Evolutionary conservation across 2,329 filamentous ascomycete species (phyloP), one percentile per base, ranked within the genome.

Genomic region (Macroventuria anomochaeta): DNA sequence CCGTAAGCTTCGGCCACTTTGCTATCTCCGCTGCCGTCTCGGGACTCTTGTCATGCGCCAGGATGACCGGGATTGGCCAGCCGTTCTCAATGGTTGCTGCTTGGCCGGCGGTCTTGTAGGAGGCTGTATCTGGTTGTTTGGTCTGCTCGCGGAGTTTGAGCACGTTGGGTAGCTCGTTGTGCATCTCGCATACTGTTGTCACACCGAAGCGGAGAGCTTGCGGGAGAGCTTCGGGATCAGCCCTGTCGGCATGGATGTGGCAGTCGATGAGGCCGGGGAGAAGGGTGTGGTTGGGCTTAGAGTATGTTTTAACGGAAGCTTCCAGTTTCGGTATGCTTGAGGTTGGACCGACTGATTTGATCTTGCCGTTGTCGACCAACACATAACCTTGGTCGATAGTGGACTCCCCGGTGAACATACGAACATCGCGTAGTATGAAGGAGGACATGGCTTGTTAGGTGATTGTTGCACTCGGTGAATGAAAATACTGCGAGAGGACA

Each of bases 131-230:
- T 50, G 54, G 64, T 46, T 66, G 54, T 5, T 61, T 47, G 0
- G 63, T 62, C 26, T 72, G 71, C 49, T 66, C 63, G 11, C 64
- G 57, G 15, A 74, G 56, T 28, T 67, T 68, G 13, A 53, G 46
- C 11, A 74, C 68, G 33, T 72, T 68, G 18, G 44, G 48, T 3
- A 62, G 37, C 57, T 73, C 72, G 52, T 70, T 75, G 32, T 80
- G 77, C 79, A 82, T 80, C 31, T 82, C 80, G 46, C 76, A 78
- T 3, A 81, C 77, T 1, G 81, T 83, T 0, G 80, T 83, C 10
- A 82, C 76, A 2, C 81, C 80, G 46, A 82, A 83, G 2, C 75
- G 70, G 2, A 83, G 64, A 2, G 76, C 72, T 57, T 82, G 79
- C 1, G 72, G 72, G 0, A 81, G 61, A 0, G 76, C 76, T 7